Conservation (phyloP, 2,329 filamentous ascomycete genomes). For the Sporothrix pseudoabietina region DNA sequence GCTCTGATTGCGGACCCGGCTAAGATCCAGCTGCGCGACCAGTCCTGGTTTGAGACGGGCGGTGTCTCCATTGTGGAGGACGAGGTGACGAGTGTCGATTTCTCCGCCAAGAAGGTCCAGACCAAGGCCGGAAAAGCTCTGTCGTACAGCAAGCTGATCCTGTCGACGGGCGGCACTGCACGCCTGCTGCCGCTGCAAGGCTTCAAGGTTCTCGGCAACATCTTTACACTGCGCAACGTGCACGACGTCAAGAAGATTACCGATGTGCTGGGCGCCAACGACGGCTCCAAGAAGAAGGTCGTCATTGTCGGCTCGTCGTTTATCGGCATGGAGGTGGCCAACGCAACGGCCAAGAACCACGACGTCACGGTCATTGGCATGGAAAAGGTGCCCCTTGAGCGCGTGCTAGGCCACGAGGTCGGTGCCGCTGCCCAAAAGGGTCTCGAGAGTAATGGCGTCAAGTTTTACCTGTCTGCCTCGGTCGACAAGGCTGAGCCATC, state of each 20-base stretch:
- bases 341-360: conserved; percentile 77
- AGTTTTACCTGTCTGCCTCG: conserved; percentile 78
- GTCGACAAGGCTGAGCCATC: conserved; percentile 84
- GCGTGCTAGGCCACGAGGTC: conserved; percentile 79
- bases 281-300: conserved; percentile 70
- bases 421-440: conserved; percentile 77
- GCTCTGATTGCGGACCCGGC: conserved; percentile 78
- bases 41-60: conserved; percentile 72
- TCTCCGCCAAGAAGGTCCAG: conserved; percentile 69
- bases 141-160: conserved; percentile 82
- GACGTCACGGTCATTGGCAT: conserved; percentile 84
- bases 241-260: conserved; percentile 77
- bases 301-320: conserved; percentile 92
- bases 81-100: conserved; percentile 75
- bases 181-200: conserved; percentile 76
- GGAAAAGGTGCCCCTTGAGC: conserved; percentile 81
- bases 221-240: conserved; percentile 81
- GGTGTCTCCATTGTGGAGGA: conserved; percentile 61
- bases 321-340: conserved; percentile 97
- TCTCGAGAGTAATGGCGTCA: conserved; percentile 83
- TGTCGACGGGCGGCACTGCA: conserved; percentile 83
- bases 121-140: conserved; percentile 73
- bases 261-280: conserved; percentile 73
- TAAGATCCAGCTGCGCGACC: conserved; percentile 76
- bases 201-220: conserved; percentile 82